phyloP scores from a whole-genome alignment of 2,329 filamentous ascomycete genomes.

The Thielaviopsis cerberus region DNA sequence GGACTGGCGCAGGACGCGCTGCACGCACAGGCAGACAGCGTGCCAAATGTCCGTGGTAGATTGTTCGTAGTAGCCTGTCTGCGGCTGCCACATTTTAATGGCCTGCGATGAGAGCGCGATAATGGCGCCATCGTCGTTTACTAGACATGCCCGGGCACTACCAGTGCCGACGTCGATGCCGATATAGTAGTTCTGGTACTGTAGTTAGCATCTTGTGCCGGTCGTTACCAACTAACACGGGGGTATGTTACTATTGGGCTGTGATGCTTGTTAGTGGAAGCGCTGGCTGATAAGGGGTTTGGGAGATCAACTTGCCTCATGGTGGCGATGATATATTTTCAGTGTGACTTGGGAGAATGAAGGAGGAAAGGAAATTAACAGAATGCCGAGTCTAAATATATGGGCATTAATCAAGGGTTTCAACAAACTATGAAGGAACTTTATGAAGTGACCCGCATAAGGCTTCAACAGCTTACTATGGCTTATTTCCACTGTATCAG shows the following conservation, averaged over 20 bases:
- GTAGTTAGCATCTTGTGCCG: background rate
- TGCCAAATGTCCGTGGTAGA: slow-evolving; percentile 94
- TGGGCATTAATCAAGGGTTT: too few species aligned
- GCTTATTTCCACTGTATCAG: too few species aligned
- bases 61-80: slow-evolving; percentile 77
- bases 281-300: background rate
- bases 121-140: slow-evolving; percentile 81
- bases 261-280: background rate
- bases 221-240: background rate
- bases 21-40: slow-evolving; percentile 78
- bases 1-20: slow-evolving; percentile 61
- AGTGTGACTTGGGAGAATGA: too few species aligned
- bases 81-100: slow-evolving; percentile 64
- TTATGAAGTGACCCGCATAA: too few species aligned
- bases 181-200: slow-evolving; percentile 40
- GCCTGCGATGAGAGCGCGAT: slow-evolving; percentile 53
- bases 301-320: background rate
- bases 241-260: background rate
- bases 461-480: too few species aligned
- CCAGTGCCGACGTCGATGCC: slow-evolving; percentile 95
- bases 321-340: too few species aligned
- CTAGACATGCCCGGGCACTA: slow-evolving; percentile 86
- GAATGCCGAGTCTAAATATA: too few species aligned
- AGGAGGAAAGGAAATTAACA: too few species aligned
- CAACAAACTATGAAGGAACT: too few species aligned